Evolutionary conservation across 2,329 filamentous ascomycete genomes (phyloP).

Genomic region (Berkeleyomyces basicola): DNA sequence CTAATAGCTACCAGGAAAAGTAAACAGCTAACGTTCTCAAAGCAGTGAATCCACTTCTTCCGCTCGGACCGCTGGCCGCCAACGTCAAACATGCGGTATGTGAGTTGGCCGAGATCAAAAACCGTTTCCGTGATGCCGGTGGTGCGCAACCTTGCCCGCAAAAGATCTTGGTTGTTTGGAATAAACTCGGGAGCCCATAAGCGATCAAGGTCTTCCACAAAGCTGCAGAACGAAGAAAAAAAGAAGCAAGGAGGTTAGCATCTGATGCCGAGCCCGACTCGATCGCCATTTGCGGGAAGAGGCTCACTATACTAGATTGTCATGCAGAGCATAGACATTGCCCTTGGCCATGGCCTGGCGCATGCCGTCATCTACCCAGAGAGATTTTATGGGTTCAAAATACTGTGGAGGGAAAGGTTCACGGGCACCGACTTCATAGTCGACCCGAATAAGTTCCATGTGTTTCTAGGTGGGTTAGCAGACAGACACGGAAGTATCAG

Average conservation of each 20-base stretch:
- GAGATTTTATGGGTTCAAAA: slow-evolving; percentile 60
- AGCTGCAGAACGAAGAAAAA: slow-evolving; percentile 34
- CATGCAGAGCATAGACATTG: slow-evolving; percentile 91
- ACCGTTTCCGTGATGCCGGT: slow-evolving; percentile 93
- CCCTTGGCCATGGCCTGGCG: slow-evolving; percentile 80
- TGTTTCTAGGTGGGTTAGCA: slow-evolving; percentile 43
- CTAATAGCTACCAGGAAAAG: slow-evolving; percentile 91
- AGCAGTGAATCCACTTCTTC: slow-evolving; percentile 96
- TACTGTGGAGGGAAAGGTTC: slow-evolving; percentile 67
- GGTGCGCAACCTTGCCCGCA: slow-evolving; percentile 76
- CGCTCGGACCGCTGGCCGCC: slow-evolving; percentile 83
- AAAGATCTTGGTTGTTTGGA: slow-evolving; percentile 84
- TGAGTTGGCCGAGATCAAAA: slow-evolving; percentile 80
- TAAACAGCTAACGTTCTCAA: slow-evolving; percentile 83
- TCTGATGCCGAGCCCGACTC: background rate
- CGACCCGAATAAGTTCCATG: slow-evolving; percentile 59
- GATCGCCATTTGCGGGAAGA: background rate
- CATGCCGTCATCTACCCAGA: slow-evolving; percentile 75
- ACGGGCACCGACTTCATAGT: slow-evolving; percentile 67
- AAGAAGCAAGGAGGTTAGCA: background rate
- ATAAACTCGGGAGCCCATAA: slow-evolving; percentile 64
- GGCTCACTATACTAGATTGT: slow-evolving; percentile 81
- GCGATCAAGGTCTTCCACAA: slow-evolving; percentile 63
- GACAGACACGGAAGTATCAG: background rate
- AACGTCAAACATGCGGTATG: slow-evolving; percentile 94